These are phyloP conservation scores for Zymoseptoria crescenta DNA, from an alignment of 2,329 filamentous ascomycete genomes.

Conservation along the genomic window DNA sequence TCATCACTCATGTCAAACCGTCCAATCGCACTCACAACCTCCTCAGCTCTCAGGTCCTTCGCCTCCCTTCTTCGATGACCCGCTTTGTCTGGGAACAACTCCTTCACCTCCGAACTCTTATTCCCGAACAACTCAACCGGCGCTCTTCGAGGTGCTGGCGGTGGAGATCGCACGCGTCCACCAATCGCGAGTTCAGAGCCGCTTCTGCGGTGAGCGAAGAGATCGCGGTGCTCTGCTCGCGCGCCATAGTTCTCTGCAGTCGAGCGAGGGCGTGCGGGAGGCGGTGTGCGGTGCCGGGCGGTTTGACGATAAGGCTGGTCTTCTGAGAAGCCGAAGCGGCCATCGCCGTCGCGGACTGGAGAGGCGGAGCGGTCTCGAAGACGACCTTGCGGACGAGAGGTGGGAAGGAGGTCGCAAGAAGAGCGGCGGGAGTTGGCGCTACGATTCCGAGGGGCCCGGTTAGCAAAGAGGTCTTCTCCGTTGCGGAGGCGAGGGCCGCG, in stretches of 20 bases:
- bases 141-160: not conserved
- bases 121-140: conserved; percentile 20
- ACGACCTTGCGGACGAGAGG: conserved; percentile 32
- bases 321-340: conserved; percentile 43
- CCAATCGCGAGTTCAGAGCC: conserved; percentile 8
- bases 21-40: conserved; percentile 20
- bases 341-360: conserved; percentile 42
- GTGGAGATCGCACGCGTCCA: conserved; percentile 1
- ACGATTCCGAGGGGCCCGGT: conserved; percentile 1
- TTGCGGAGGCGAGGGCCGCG: conserved; percentile 4
- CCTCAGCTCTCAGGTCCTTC: conserved; percentile 27
- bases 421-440: not conserved
- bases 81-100: conserved; percentile 34
- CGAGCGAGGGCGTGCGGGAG: conserved; percentile 24
- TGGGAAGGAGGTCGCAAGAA: not conserved
- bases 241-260: conserved; percentile 17
- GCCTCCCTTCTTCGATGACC: conserved; percentile 40
- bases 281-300: conserved; percentile 37
- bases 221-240: conserved; percentile 29
- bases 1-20: conserved; percentile 20
- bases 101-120: conserved; percentile 17
- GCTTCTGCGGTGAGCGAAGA: conserved; percentile 30
- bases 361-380: conserved; percentile 54
- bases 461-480: conserved; percentile 12
- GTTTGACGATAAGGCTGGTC: conserved; percentile 39